A percentile compares a stretch with the other conserved stretches of the same genome.
Evolutionary conservation across 257 asterid genomes (phyloP).

Genomic region (Solanum etuberosum): DNA sequence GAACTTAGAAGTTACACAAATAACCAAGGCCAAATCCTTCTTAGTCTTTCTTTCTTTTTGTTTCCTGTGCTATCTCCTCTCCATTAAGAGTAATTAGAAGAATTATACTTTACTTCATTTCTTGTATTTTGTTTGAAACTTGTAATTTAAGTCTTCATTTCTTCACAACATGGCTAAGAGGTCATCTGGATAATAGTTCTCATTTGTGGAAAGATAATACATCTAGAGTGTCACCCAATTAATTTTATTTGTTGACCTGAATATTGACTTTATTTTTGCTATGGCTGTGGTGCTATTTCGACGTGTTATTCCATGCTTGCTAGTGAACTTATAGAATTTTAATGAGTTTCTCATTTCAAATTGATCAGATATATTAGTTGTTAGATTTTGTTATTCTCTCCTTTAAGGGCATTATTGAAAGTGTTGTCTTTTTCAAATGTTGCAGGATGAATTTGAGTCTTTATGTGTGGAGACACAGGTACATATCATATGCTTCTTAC

Average conservation of each 20-base stretch:
- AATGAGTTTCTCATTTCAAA: neutral
- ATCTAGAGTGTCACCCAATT: neutral
- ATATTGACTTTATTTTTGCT: neutral
- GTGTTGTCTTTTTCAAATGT: neutral
- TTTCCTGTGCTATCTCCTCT: neutral
- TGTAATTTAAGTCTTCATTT: neutral
- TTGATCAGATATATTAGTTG: neutral
- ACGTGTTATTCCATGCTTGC: neutral
- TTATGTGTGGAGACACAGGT: constrained; percentile 52
- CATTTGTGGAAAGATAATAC: neutral
- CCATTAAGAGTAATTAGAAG: neutral
- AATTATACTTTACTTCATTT: neutral
- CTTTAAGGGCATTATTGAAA: neutral
- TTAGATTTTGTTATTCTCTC: neutral
- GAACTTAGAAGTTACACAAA: neutral
- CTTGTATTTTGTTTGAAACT: neutral
- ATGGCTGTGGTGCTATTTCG: neutral
- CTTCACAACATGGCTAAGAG: neutral
- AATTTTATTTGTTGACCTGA: neutral
- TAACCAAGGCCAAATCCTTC: neutral
- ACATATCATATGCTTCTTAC: neutral
- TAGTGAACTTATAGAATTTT: neutral
- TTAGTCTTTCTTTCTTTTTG: neutral
- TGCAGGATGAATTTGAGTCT: constrained; percentile 59
- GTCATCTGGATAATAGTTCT: neutral